Percentiles rank a stretch among this genome's conserved stretches.
phyloP scores from a whole-genome alignment of 2,329 filamentous ascomycete genomes.

The Colletotrichum cereale region DNA sequence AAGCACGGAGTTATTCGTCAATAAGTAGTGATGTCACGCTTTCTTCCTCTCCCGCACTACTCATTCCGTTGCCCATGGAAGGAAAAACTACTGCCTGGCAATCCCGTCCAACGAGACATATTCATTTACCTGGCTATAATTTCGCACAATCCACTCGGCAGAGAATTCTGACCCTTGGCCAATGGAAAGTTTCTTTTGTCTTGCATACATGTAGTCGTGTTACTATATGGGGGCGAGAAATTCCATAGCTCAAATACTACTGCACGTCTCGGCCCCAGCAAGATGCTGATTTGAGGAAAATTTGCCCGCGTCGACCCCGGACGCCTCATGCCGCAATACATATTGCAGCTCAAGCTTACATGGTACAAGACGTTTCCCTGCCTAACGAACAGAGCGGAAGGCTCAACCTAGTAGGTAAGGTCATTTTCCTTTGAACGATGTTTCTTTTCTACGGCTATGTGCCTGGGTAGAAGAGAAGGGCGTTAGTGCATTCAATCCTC shows the following conservation, averaged over 20 bases:
- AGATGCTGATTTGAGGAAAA: constrained; percentile 38
- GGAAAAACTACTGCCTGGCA: constrained; percentile 10
- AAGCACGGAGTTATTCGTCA: not conserved
- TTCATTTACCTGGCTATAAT: not conserved
- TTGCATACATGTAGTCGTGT: no score
- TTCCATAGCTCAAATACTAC: constrained; percentile 12
- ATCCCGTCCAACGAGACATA: constrained; percentile 21
- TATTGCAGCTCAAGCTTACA: constrained; percentile 14
- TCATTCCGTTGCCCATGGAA: not conserved
- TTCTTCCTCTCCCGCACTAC: not conserved
- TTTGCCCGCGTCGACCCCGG: constrained; percentile 22
- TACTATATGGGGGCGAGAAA: not conserved
- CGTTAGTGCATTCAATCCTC: constrained; percentile 9
- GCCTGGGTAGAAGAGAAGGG: not conserved
- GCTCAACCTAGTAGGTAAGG: constrained; percentile 21
- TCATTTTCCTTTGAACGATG: not conserved
- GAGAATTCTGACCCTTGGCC: not conserved
- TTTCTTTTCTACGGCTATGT: not conserved
- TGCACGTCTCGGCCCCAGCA: constrained; percentile 3
- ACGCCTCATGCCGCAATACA: constrained; percentile 20
- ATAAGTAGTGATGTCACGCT: not conserved
- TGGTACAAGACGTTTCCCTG: constrained; percentile 21
- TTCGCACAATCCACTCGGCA: constrained; percentile 3
- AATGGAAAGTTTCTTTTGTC: not conserved
- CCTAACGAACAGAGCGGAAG: constrained; percentile 21